Evolutionary conservation across 768 basidiomycete genomes (phyloP), one percentile per base, ranked within the genome.

Genomic region (Royoungia palumana): DNA sequence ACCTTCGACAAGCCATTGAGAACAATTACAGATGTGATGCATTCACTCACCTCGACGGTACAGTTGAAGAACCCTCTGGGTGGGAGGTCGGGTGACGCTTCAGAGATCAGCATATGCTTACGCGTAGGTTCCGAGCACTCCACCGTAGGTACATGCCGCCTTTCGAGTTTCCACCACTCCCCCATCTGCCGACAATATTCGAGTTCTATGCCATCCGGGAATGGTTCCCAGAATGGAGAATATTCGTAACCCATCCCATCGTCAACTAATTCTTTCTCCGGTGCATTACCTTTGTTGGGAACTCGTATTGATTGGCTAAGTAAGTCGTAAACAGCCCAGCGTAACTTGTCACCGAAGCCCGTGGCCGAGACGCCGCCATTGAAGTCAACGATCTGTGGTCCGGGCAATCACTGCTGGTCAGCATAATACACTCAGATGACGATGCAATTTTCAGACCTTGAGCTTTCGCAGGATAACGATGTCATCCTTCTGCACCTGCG

Each of bases 51-150:
- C 72, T 85, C 79, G 14, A 82, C 71, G 0, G 80, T 82, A 41
- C 82, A 84, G 46, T 85, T 73, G 60, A 85, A 84, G 61, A 75
- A 85, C 1, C 79, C 78, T 19, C 51, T 42, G 2, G 78, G 78
- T 11, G 63, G 63, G 17, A 68, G 65, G 41, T 71, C 58, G 1
- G 80, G 79, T 9, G 70, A 70, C 12, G 71, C 73, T 37, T 82
- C 78, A n/a, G 71, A 71, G 46, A 84, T 69, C 16, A 82, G 62
- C 21, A 71, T 66, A 53, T 82, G 82, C 40, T 76, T 72, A 32
- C 3, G 1, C 32, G 44, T 40, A 37, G 20, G 17, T 7, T 4
- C 25, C 19, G 47, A 37, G 38, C 51, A 62, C 27, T 54, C 46
- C 17, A 61, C 53, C 9, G 41, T 27, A 22, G 59, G 43, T 17